phyloP scores from a whole-genome alignment of 768 basidiomycete species.

The Tricholomella constricta region DNA sequence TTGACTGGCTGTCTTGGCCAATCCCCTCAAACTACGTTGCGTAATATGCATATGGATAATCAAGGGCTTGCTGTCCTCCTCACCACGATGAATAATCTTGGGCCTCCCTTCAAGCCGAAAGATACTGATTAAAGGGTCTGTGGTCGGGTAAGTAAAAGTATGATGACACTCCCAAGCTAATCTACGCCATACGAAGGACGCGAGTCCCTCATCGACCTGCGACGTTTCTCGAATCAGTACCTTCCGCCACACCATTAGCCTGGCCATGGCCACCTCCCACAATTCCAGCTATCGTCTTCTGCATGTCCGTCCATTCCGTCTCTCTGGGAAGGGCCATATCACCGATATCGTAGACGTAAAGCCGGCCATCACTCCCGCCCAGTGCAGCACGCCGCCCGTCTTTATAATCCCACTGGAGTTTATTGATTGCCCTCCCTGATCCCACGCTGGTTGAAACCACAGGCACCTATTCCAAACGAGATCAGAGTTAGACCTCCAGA shows the following conservation, averaged over 20 bases:
- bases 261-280: slow-evolving; percentile 58
- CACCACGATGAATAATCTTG: too few species aligned
- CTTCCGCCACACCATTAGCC: slow-evolving; percentile 41
- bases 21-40: too few species aligned
- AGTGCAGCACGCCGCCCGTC: slow-evolving; percentile 89
- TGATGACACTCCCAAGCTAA: background rate
- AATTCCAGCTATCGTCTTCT: slow-evolving; percentile 80
- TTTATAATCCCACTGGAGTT: slow-evolving; percentile 92
- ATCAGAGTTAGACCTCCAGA: slow-evolving; percentile 6
- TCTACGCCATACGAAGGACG: background rate
- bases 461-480: slow-evolving; percentile 65
- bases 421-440: slow-evolving; percentile 86
- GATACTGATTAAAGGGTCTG: background rate
- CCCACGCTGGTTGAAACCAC: slow-evolving; percentile 84
- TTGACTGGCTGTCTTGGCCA: too few species aligned
- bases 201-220: slow-evolving; percentile 14
- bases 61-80: background rate
- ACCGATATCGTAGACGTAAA: slow-evolving; percentile 95
- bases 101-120: background rate
- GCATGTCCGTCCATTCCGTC: slow-evolving; percentile 91
- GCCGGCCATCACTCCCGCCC: slow-evolving; percentile 88
- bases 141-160: background rate
- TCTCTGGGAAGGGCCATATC: slow-evolving; percentile 89
- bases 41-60: too few species aligned
- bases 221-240: slow-evolving; percentile 8